Evolutionary conservation across 768 basidiomycete genomes (phyloP).

Genomic region (Collybia sp.): DNA sequence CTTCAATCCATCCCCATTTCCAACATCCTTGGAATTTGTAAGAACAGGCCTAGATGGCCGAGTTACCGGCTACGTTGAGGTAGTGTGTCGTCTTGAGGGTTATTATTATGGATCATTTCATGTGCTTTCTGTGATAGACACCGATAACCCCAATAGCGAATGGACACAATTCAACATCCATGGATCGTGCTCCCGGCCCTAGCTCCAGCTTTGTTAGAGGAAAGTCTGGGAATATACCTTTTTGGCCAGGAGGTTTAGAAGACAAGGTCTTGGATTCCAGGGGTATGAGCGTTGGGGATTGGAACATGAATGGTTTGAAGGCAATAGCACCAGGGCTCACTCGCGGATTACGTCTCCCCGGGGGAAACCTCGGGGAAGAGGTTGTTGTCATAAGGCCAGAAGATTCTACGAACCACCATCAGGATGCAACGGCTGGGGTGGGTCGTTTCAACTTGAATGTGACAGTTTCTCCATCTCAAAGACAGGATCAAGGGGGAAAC

Average conservation of each 20-base stretch:
- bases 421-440: no score
- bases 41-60: slow-evolving; percentile 77
- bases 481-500: no score
- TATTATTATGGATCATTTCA: neutral
- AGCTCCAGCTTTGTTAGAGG: slow-evolving; percentile 85
- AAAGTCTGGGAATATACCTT: slow-evolving; percentile 90
- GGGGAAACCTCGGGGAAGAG: slow-evolving; percentile 48
- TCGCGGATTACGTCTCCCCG: slow-evolving; percentile 71
- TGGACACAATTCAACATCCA: slow-evolving; percentile 79
- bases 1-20: slow-evolving; percentile 65
- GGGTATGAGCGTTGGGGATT: slow-evolving; percentile 20
- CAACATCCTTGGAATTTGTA: slow-evolving; percentile 69
- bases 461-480: no score
- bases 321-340: slow-evolving; percentile 80
- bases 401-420: no score
- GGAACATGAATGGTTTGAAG: slow-evolving; percentile 44
- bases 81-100: slow-evolving; percentile 16
- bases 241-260: slow-evolving; percentile 91
- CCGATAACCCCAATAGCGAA: slow-evolving; percentile 51
- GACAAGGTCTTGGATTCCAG: slow-evolving; percentile 40
- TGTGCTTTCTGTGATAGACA: slow-evolving; percentile 32
- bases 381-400: slow-evolving; percentile 15
- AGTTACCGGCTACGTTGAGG: slow-evolving; percentile 81
- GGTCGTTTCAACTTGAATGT: no score
- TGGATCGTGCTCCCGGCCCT: slow-evolving; percentile 80